Evolutionary conservation across 2,329 filamentous ascomycete species (phyloP).

Genomic region (Microcyclospora tardicrescens): DNA sequence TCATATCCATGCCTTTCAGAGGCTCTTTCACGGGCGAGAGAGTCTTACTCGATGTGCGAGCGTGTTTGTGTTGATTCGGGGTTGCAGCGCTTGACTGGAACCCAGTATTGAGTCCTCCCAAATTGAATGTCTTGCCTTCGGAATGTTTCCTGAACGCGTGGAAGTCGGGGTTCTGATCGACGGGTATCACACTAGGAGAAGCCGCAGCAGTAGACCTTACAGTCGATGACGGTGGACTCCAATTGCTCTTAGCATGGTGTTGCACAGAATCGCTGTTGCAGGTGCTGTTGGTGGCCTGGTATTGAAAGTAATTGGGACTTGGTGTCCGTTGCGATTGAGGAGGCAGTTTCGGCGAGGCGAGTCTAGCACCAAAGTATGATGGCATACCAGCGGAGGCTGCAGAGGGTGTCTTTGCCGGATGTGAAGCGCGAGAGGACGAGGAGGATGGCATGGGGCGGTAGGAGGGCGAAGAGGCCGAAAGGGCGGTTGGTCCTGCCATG

Average conservation of each 20-base stretch:
- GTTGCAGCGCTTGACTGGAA: conserved; percentile 22
- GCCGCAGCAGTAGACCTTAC: conserved; percentile 56
- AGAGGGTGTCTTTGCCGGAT: too few relatives aligned
- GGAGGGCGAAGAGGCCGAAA: too few relatives aligned
- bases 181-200: conserved; percentile 54
- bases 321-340: conserved; percentile 19
- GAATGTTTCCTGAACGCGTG: conserved; percentile 64
- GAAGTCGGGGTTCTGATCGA: conserved; percentile 69
- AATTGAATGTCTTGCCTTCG: conserved; percentile 43
- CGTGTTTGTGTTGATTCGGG: conserved; percentile 15
- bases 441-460: too few relatives aligned
- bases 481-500: too few relatives aligned
- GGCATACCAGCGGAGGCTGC: background rate
- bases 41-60: conserved; percentile 4
- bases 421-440: too few relatives aligned
- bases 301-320: conserved; percentile 63
- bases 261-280: conserved; percentile 23
- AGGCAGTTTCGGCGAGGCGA: background rate
- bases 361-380: background rate
- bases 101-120: conserved; percentile 26
- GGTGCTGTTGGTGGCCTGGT: conserved; percentile 29
- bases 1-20: background rate
- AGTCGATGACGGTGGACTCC: conserved; percentile 59
- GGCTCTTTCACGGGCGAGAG: background rate
- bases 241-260: conserved; percentile 54